Percentiles rank a stretch among this genome's conserved stretches.
Evolutionary conservation across 176 grass and related monocot species (phyloP).

Genomic region (Thalia dealbata): DNA sequence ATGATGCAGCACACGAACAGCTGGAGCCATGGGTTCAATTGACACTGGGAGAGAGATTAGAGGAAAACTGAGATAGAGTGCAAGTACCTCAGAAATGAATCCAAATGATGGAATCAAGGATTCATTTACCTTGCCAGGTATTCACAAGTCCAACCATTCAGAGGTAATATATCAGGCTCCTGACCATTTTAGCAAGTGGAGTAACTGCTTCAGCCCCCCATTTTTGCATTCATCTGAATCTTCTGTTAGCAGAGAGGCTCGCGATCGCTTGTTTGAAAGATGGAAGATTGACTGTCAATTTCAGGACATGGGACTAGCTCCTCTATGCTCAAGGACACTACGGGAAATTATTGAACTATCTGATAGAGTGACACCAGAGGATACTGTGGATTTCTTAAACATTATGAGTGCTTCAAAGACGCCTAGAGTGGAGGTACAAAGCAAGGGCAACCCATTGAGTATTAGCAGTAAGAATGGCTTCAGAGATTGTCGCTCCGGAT

Average conservation of each 20-base stretch:
- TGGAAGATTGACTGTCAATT: conserved; percentile 30
- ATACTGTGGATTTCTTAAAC: not conserved
- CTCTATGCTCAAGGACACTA: conserved; percentile 33
- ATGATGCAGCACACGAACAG: conserved; percentile 7
- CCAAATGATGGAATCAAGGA: conserved; percentile 16
- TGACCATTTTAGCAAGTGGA: conserved; percentile 15
- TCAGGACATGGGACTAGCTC: conserved; percentile 14
- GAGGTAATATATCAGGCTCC: not conserved
- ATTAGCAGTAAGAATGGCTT: conserved; percentile 59
- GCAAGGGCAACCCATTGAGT: conserved; percentile 25
- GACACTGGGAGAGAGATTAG: conserved; percentile 17
- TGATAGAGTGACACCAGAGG: conserved; percentile 22
- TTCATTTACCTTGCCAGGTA: conserved; percentile 8
- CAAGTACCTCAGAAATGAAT: conserved; percentile 10
- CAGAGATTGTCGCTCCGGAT: conserved; percentile 26
- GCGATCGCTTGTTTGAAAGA: conserved; percentile 37
- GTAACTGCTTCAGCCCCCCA: conserved; percentile 14
- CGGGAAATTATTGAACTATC: conserved; percentile 57
- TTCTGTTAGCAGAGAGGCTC: conserved; percentile 40
- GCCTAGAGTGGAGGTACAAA: conserved; percentile 4
- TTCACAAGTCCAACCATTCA: not conserved
- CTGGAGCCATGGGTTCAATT: conserved; percentile 10
- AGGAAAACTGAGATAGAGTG: conserved; percentile 21
- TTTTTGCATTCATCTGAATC: conserved; percentile 30
- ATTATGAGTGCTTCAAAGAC: conserved; percentile 8